A percentile compares a stretch with the other conserved stretches of the same genome.
Evolutionary conservation across 345 rosid genomes (phyloP).

Genomic region (Gossypium herbaceum): DNA sequence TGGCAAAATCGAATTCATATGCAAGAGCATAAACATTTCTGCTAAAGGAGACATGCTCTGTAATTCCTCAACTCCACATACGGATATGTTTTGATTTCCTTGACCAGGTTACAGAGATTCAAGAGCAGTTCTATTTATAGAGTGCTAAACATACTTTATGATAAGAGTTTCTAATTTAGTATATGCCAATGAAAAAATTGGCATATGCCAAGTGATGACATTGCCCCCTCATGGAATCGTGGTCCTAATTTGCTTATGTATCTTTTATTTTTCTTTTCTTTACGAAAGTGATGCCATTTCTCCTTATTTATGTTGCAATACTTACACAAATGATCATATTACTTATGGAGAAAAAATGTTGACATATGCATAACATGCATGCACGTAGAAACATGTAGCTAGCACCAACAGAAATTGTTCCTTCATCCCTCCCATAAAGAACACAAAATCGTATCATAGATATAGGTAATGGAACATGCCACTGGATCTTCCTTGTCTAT

Average conservation of each 20-base stretch:
- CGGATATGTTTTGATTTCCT: neutral
- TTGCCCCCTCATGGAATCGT: conserved; percentile 25
- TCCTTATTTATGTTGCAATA: neutral
- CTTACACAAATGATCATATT: neutral
- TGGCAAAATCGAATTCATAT: conserved; percentile 25
- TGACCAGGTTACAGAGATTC: conserved; percentile 8
- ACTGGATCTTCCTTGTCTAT: conserved; percentile 26
- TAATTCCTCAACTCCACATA: conserved; percentile 25
- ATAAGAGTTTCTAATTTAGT: neutral
- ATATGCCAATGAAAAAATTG: conserved; percentile 16
- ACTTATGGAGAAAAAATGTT: neutral
- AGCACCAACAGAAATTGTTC: conserved; percentile 8
- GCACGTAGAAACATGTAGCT: conserved; percentile 30
- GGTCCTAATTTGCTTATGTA: conserved; percentile 28
- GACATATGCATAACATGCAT: conserved; percentile 7
- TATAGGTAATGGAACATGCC: conserved; percentile 25
- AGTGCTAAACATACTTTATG: neutral
- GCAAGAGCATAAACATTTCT: conserved; percentile 11
- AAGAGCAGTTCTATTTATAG: conserved; percentile 7
- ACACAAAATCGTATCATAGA: neutral
- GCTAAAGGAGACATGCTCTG: conserved; percentile 27
- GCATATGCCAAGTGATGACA: conserved; percentile 31
- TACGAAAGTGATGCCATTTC: conserved; percentile 7
- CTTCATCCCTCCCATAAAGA: neutral
- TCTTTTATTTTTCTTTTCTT: neutral